Evolutionary conservation across 306 rosid genomes (phyloP), one percentile per base, ranked within the genome.

Genomic region (Casuarina equisetifolia): DNA sequence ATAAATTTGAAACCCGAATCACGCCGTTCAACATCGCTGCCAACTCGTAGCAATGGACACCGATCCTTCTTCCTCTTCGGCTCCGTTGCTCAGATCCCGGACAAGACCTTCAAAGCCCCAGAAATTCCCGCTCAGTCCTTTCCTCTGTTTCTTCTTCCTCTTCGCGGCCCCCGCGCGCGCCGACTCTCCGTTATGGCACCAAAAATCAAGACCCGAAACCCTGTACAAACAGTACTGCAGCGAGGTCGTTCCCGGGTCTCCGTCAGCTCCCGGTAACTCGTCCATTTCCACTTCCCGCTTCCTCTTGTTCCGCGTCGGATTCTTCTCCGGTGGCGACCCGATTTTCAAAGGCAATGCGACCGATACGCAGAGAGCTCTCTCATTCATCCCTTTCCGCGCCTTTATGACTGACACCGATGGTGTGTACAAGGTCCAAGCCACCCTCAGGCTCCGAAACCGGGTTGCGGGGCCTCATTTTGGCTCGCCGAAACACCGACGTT

Each of bases 281-380:
- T 75, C 16, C 55, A 44, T 76, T 45, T 25, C 3, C 75, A 20
- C 74, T 57, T 13, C 54, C 54, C 67, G 63, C 3, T 67, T 78
- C 40, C 80, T 89, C 53, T 83, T 43, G 4, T 78, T 90, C 72
- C 75, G 74, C 46, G 70, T 35, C 42, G 90, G 88, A 0, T 91
- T 78, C 82, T 90, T 90, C 89, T 38, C 85, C 52, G 96, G 94
- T 57, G 96, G 96, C 61, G 86, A 79, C 46, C 86, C 69, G 13
- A 54, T 90, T 17, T 77, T 91, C 83, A 81, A 81, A n/a, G 59
- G 9, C 66, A 78, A 86, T 71, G 15, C 76, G 51, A 3, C 36
- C 0, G 50, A 19, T 43, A 43, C 5, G 67, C 62, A 50, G 1
- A 86, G 75, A 39, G 69, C n/a, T 57, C 38, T 78, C 10, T 42